phyloP scores from a whole-genome alignment of 2,329 filamentous ascomycete species.

The Colletotrichum tanaceti region DNA sequence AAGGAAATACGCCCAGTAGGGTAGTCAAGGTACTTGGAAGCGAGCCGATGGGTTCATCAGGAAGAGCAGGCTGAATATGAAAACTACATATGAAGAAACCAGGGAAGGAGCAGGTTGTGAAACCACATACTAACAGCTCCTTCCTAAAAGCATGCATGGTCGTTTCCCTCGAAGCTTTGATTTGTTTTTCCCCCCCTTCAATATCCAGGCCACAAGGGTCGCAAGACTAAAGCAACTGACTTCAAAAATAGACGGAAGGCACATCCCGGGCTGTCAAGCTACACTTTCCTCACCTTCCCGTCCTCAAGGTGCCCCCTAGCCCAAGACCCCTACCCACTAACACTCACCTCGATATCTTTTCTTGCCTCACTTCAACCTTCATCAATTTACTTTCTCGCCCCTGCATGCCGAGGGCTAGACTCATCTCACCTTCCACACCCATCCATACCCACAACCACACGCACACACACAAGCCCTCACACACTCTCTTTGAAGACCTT shows the following conservation, averaged over 20 bases:
- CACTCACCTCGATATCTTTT: background rate
- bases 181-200: background rate
- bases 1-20: constrained; percentile 13
- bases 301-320: constrained; percentile 3
- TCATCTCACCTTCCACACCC: background rate
- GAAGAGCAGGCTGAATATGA: too few species aligned
- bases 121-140: constrained; percentile 3
- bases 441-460: background rate
- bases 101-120: constrained; percentile 19
- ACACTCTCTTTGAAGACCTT: background rate
- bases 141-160: background rate
- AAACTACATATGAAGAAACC: background rate
- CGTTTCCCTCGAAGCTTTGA: background rate
- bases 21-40: background rate
- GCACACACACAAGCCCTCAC: too few species aligned
- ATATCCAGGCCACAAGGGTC: background rate
- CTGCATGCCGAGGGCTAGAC: constrained; percentile 1
- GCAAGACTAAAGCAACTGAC: background rate
- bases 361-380: constrained; percentile 3
- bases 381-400: background rate
- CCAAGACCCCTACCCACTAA: constrained; percentile 1
- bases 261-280: background rate
- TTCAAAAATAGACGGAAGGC: background rate
- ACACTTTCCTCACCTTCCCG: background rate
- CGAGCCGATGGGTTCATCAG: background rate